phyloP scores from a whole-genome alignment of 2,329 filamentous ascomycete genomes.

The Pseudonectria foliicola region DNA sequence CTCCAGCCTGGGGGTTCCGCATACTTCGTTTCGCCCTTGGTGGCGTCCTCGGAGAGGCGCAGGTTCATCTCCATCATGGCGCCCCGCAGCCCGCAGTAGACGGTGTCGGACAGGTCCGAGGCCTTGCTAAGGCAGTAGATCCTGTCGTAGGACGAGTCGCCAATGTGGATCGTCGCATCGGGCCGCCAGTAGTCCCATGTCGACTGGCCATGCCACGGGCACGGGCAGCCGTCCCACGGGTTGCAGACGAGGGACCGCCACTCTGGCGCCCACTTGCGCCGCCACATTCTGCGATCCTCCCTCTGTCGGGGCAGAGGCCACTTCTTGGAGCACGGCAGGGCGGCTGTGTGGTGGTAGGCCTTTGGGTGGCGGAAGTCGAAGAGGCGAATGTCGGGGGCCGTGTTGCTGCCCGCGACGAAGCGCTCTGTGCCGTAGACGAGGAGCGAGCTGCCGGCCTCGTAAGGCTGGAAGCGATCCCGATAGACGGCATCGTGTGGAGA shows the following conservation, averaged over 20 bases:
- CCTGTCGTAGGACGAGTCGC: conserved; percentile 22
- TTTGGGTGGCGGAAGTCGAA: conserved; percentile 48
- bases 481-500: conserved; percentile 41
- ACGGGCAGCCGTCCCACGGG: conserved; percentile 24
- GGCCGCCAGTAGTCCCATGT: conserved; percentile 38
- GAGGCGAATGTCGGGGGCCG: conserved; percentile 37
- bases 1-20: conserved; percentile 20
- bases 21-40: conserved; percentile 1
- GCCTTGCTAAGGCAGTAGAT: conserved; percentile 42
- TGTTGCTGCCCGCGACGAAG: conserved; percentile 43
- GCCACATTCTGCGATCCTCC: conserved; percentile 9
- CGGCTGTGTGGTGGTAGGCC: conserved; percentile 41
- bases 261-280: conserved; percentile 7
- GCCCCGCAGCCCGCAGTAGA: conserved; percentile 44
- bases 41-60: conserved; percentile 19
- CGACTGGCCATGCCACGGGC: conserved; percentile 43
- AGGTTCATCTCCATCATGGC: conserved; percentile 37
- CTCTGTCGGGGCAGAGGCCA: conserved; percentile 27
- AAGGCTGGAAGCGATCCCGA: conserved; percentile 45
- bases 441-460: conserved; percentile 38
- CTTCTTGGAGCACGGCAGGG: conserved; percentile 36
- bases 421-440: conserved; percentile 43
- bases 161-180: conserved; percentile 42
- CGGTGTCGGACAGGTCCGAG: conserved; percentile 37
- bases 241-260: conserved; percentile 26